Evolutionary conservation across 1,284 basidiomycete species (phyloP), one percentile per base, ranked within the genome.

Genomic region (Ustilago loliicola): DNA sequence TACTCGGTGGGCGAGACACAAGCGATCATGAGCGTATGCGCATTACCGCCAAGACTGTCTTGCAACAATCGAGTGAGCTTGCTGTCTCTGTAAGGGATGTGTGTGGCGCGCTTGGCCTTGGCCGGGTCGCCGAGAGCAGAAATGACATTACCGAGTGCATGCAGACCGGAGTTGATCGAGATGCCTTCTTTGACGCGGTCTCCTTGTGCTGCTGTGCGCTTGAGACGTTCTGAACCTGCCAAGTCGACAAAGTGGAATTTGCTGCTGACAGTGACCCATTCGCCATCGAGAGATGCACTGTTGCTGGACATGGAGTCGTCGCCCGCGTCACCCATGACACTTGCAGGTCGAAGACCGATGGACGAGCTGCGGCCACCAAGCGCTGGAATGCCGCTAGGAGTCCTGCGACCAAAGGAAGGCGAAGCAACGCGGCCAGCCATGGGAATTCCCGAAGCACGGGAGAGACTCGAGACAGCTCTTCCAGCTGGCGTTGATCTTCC

Each of bases 221-320:
- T 86, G 57, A 86, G 82, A 80, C 97, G 89, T 88, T 99, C 96
- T 36, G 94, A 96, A 58, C 96, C 96, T 29, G 96, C 96, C 77
- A 99, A 88, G 88, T 99, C 96, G 56, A 99, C 97, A 85, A 98
- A 98, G 88, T 99, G 96, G 88, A 98, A 98, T 86, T 99, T 99
- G 77, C 94, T 96, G 48, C 93, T 92, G 58, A 96, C 91, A 0
- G 94, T 94, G 13, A 93, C 89, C 93, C 94, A 82, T 40, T 82
- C 80, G 59, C 82, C 79, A 17, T 79, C 80, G 13, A 50, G 6
- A 19, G 48, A 50, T 34, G 51, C 51, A 1, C 55, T 45, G 38
- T 52, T 42, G 36, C n/a, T 42, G 47, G 40, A 51, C 42, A 61
- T 48, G 27, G 68, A 60, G 17, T 71, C 71, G 38, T 77, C 74